Conservation (phyloP, 169 alveolate species). For the Plasmodium relictum region DNA sequence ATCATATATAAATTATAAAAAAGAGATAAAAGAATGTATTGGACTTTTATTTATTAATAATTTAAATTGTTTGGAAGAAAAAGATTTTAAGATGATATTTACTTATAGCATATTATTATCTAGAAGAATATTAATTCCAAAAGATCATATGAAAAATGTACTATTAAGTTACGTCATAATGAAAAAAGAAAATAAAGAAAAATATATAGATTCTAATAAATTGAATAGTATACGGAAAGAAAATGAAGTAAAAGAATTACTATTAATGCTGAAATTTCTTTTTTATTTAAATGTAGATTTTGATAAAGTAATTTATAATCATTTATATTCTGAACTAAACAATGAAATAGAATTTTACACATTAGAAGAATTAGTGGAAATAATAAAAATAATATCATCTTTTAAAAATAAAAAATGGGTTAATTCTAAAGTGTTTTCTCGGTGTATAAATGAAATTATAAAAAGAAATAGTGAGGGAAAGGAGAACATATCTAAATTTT, state of each 20-base stretch:
- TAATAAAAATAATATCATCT: slow-evolving; percentile 33
- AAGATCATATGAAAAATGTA: slow-evolving; percentile 11
- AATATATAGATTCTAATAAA: neutral
- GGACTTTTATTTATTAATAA: slow-evolving; percentile 11
- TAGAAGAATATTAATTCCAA: slow-evolving; percentile 22
- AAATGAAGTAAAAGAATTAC: slow-evolving; percentile 1
- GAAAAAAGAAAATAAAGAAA: slow-evolving; percentile 13
- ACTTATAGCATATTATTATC: slow-evolving; percentile 41
- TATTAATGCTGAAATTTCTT: slow-evolving; percentile 25
- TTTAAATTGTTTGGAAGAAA: slow-evolving; percentile 13
- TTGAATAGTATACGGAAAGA: neutral
- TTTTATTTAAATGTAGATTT: slow-evolving; percentile 38
- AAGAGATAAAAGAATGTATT: slow-evolving; percentile 38
- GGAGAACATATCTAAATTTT: slow-evolving; percentile 10
- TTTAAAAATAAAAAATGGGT: slow-evolving; percentile 71
- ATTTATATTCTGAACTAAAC: slow-evolving; percentile 46
- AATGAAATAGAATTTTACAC: slow-evolving; percentile 16
- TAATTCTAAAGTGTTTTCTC: slow-evolving; percentile 35
- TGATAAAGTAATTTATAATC: slow-evolving; percentile 30
- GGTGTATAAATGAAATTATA: slow-evolving; percentile 40
- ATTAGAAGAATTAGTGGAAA: slow-evolving; percentile 34
- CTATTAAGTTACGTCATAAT: slow-evolving; percentile 13
- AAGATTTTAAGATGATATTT: slow-evolving; percentile 39
- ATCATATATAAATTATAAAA: slow-evolving; percentile 38
- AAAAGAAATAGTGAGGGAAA: slow-evolving; percentile 5